phyloP scores from a whole-genome alignment of 139 green algal species.

The Chlorella sp. region DNA sequence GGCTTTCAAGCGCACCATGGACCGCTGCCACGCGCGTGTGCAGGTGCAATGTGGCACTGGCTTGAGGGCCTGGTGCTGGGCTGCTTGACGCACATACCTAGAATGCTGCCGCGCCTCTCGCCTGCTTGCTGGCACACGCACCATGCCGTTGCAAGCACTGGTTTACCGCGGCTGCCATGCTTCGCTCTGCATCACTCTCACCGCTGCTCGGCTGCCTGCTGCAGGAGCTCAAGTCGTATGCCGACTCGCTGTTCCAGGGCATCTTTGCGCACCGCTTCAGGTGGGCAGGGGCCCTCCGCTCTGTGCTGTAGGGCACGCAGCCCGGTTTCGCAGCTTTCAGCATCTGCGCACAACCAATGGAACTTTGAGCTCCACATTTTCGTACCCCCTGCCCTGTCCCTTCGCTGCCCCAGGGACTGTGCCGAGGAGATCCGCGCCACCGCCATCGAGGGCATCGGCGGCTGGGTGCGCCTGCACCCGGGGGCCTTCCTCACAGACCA shows the following conservation, averaged over 20 bases:
- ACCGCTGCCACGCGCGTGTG: conserved; percentile 51
- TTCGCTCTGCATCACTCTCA: no score
- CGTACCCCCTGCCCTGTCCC: background rate
- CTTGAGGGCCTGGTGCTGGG: no score
- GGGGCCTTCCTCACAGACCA: conserved; percentile 82
- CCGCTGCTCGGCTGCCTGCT: no score
- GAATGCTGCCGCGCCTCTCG: no score
- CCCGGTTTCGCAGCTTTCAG: no score
- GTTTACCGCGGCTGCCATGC: no score
- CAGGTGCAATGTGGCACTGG: background rate
- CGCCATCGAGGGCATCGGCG: conserved; percentile 84
- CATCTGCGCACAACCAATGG: no score
- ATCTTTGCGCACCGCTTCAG: conserved; percentile 73
- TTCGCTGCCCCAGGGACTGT: conserved; percentile 64
- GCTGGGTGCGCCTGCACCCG: conserved; percentile 83
- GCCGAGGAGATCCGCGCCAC: conserved; percentile 72
- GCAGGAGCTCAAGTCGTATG: conserved; percentile 59
- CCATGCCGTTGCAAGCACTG: no score
- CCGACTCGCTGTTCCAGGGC: conserved; percentile 62
- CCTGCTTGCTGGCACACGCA: no score
- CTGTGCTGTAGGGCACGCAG: no score
- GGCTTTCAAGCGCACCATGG: conserved; percentile 57
- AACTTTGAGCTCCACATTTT: background rate
- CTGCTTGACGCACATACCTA: no score
- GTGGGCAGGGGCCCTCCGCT: conserved; percentile 7